These are phyloP conservation scores for Pseudocercospora musae DNA, from an alignment of 2,329 filamentous ascomycete species.

Conservation along the genomic window DNA sequence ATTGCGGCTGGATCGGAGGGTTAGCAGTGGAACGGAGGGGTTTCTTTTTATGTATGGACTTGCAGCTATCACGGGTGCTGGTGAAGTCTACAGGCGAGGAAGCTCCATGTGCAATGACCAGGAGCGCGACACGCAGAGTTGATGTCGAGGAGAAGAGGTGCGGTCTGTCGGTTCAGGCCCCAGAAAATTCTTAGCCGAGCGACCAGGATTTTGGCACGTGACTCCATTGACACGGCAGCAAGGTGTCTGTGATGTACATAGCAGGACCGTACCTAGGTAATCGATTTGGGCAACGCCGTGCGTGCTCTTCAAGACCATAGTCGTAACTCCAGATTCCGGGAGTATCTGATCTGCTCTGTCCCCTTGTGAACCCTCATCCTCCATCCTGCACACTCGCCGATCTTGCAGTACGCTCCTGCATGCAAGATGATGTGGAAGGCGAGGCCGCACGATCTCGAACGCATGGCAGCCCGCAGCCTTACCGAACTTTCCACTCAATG, in stretches of 20 bases:
- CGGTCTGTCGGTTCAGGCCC: not conserved
- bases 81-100: not conserved
- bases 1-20: not conserved
- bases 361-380: not conserved
- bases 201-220: not conserved
- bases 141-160: not conserved
- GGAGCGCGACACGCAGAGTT: not conserved
- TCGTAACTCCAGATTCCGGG: not conserved
- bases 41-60: not conserved
- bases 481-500: not conserved
- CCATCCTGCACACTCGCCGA: not conserved
- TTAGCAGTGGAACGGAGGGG: not conserved
- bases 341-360: not conserved
- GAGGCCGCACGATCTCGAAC: not conserved
- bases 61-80: not conserved
- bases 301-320: not conserved
- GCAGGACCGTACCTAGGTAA: not conserved
- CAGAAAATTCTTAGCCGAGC: not conserved
- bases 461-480: not conserved
- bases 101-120: not conserved
- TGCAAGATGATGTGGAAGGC: not conserved
- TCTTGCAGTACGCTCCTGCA: not conserved
- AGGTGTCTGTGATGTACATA: no score
- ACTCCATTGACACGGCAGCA: not conserved
- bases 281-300: not conserved